A percentile compares a stretch with the other conserved stretches of the same genome.
phyloP scores from a whole-genome alignment of 768 basidiomycete genomes.

The Suillus fuscotomentosus region DNA sequence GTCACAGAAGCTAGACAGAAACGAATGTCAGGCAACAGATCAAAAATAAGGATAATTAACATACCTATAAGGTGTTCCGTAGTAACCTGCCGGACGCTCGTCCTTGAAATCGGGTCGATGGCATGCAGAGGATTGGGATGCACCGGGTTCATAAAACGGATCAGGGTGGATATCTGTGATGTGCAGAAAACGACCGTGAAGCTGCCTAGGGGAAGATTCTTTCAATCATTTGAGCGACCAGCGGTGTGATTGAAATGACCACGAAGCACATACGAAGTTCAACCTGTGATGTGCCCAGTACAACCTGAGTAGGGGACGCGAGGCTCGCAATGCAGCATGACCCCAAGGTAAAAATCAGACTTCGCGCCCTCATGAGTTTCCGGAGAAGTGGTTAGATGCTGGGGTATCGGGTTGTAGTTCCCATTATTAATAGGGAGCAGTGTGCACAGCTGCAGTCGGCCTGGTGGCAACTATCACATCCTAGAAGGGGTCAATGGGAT shows the following conservation, averaged over 20 bases:
- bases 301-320: slow-evolving; percentile 40
- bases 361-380: slow-evolving; percentile 1
- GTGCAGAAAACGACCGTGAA: slow-evolving; percentile 79
- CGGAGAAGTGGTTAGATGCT: neutral
- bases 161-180: slow-evolving; percentile 87
- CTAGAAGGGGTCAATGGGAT: neutral
- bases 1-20: slow-evolving; percentile 67
- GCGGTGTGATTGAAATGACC: neutral
- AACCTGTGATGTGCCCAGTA: slow-evolving; percentile 26
- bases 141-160: slow-evolving; percentile 51
- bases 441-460: neutral
- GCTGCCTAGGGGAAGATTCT: slow-evolving; percentile 35
- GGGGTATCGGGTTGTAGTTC: neutral
- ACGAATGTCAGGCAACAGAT: too few species aligned
- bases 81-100: slow-evolving; percentile 54
- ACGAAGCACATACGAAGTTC: neutral
- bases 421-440: slow-evolving; percentile 6
- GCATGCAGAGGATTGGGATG: slow-evolving; percentile 57
- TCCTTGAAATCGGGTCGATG: slow-evolving; percentile 59
- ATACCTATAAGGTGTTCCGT: slow-evolving; percentile 68
- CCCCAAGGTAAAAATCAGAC: slow-evolving; percentile 4
- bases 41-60: slow-evolving; percentile 22
- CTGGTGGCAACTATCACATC: neutral
- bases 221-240: neutral
- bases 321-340: slow-evolving; percentile 11